A percentile compares a stretch with the other conserved stretches of the same genome.
Conservation (phyloP, 2,329 filamentous ascomycete species). For the Colletotrichum limetticola region DNA sequence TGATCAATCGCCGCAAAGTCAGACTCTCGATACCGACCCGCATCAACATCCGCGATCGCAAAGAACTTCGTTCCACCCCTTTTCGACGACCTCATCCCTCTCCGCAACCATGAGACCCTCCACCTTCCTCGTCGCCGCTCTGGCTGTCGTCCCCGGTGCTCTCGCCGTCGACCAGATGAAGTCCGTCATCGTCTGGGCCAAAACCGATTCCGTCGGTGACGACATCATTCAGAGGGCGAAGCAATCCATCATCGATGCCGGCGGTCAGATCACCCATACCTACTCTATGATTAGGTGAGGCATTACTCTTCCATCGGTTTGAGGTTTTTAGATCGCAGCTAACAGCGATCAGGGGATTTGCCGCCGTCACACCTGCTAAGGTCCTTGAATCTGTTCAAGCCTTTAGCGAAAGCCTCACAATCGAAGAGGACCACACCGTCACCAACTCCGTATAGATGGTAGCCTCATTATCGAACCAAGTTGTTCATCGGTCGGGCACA, state of each 20-base stretch:
- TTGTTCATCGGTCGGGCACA: background rate
- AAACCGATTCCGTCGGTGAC: constrained; percentile 71
- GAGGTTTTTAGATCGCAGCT: constrained; percentile 34
- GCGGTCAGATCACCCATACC: constrained; percentile 82
- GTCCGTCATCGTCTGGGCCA: constrained; percentile 83
- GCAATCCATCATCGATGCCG: constrained; percentile 74
- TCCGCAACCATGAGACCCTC: constrained; percentile 71
- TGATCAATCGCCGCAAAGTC: constrained; percentile 8
- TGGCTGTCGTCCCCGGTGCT: constrained; percentile 68
- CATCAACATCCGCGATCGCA: background rate
- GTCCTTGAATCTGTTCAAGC: constrained; percentile 75
- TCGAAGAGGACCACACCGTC: constrained; percentile 83
- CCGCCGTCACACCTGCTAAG: constrained; percentile 76
- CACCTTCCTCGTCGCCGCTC: constrained; percentile 61
- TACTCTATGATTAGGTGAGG: constrained; percentile 76
- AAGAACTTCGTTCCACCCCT: background rate
- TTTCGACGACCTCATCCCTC: background rate
- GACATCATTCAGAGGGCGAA: constrained; percentile 77
- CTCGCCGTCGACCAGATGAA: constrained; percentile 75
- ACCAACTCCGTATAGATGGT: constrained; percentile 42
- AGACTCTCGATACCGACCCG: background rate
- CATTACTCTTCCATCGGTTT: background rate
- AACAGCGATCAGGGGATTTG: constrained; percentile 73
- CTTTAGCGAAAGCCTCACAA: constrained; percentile 58
- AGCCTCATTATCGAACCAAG: background rate